These are phyloP conservation scores for Cichorium intybus DNA, from an alignment of 140 eudicot species.

Conservation along the genomic window DNA sequence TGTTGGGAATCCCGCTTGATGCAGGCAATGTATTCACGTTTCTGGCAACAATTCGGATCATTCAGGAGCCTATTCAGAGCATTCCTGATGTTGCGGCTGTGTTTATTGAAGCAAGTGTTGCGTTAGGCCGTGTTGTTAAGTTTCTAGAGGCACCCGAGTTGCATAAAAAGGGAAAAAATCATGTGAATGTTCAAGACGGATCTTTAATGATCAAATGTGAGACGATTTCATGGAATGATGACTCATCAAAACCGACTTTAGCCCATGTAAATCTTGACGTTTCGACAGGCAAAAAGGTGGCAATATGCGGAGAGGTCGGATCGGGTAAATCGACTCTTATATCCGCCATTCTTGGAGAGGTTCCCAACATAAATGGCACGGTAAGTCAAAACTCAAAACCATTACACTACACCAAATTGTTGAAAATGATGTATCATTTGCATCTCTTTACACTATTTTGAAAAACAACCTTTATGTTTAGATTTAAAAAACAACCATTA, in stretches of 20 bases:
- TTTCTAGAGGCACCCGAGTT: constrained; percentile 72
- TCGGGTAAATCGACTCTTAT: constrained; percentile 76
- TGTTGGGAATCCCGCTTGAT: constrained; percentile 41
- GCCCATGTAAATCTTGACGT: constrained; percentile 30
- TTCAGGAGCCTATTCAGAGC: constrained; percentile 62
- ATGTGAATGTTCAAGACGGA: background rate
- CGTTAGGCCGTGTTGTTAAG: constrained; percentile 50
- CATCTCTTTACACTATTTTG: too few relatives aligned
- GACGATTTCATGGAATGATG: constrained; percentile 51
- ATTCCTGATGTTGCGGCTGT: constrained; percentile 61
- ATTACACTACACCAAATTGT: too few relatives aligned
- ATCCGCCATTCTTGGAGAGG: constrained; percentile 71
- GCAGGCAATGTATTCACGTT: constrained; percentile 63
- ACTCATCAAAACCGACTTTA: constrained; percentile 41
- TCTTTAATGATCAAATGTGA: constrained; percentile 26
- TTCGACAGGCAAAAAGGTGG: constrained; percentile 51
- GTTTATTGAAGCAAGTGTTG: constrained; percentile 59
- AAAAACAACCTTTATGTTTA: too few relatives aligned
- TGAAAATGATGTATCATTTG: too few relatives aligned
- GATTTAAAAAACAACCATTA: too few relatives aligned
- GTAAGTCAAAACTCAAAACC: too few relatives aligned
- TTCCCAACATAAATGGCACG: constrained; percentile 49
- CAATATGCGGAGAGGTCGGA: constrained; percentile 77
- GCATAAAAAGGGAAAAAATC: constrained; percentile 18
- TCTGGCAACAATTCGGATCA: constrained; percentile 58